Base-by-base conservation (phyloP, 768 basidiomycete genomes). In the Termitomyces sp. region DNA sequence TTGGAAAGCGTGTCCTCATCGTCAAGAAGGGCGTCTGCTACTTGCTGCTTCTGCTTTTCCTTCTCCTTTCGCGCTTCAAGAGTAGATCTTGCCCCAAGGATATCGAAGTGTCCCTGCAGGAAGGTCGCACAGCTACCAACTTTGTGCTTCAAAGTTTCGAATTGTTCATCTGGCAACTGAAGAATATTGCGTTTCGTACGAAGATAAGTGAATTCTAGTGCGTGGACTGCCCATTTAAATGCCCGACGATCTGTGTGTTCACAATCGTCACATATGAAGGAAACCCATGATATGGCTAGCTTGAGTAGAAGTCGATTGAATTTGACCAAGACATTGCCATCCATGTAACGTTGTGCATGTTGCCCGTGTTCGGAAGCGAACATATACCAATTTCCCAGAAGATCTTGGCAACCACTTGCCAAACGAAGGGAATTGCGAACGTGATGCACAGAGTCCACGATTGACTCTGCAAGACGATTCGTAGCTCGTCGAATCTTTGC, bases 251-350 rank as follows among this genome's bases (percentile, higher is more conserved):
- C 95, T 32, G 91, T 89, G 7, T 95, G 94, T 62, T 97, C 91
- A 73, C 97, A 99, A 63, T 95, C 92, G 65, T 98, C 94, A 72
- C 94, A 97, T 59, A 98, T 96, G 76, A 99, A 98, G 41, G 94
- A 88, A 32, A 98, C 92, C 96, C 96, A 99, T 12, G 91, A 89
- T 62, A 98, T 98, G 10, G 95, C 93, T 50, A 98, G 81, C 56
- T 85, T 88, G 69, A 95, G 88, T 32, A 98, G 77, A 3, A 89
- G 78, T 7, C 88, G 83, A 65, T 90, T 89, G 71, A 97, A 96
- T 60, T 88, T 86, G 61, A 80, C 73, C 50, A 87, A 68, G 0
- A 84, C 76, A 0, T 81, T 65, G 15, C 80, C 81, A 61, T 96
- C 94, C 86, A 97, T 91, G 67, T 90, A 85, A 60, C 87, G 85